A percentile compares a stretch with the other conserved stretches of the same genome.
Evolutionary conservation across 2,329 filamentous ascomycete species (phyloP).

Genomic region (Colletotrichum magnum): DNA sequence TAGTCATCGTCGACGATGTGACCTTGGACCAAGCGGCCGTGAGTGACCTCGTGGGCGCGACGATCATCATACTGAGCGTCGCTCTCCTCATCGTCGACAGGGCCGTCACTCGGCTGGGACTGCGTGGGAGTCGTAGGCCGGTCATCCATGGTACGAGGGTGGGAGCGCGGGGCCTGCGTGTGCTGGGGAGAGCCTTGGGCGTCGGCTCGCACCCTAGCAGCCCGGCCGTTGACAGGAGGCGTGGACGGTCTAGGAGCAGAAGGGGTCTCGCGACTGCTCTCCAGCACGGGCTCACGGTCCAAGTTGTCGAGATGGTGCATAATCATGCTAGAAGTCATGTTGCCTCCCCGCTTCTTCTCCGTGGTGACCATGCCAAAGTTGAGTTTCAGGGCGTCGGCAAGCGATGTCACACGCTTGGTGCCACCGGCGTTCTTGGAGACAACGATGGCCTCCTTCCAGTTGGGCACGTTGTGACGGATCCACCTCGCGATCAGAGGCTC

Average conservation of each 20-base stretch:
- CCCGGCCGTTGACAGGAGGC: conserved; percentile 28
- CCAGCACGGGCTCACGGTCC: conserved; percentile 61
- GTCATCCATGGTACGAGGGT: conserved; percentile 43
- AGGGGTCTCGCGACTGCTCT: conserved; percentile 48
- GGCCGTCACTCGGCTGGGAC: conserved; percentile 22
- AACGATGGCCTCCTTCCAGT: conserved; percentile 93
- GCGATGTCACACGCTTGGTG: conserved; percentile 95
- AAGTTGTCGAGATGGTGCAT: conserved; percentile 76
- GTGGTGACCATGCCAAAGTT: conserved; percentile 98
- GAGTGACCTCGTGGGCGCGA: conserved; percentile 89
- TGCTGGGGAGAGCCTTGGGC: conserved; percentile 39
- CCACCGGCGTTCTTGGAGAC: conserved; percentile 99
- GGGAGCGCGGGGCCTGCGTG: conserved; percentile 40
- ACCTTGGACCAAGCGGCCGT: conserved; percentile 90
- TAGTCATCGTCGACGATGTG: conserved; percentile 97
- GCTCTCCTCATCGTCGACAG: conserved; percentile 50
- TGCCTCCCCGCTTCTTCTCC: conserved; percentile 76
- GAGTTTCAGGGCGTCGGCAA: conserved; percentile 95
- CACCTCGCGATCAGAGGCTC: conserved; percentile 96
- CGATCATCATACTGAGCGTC: conserved; percentile 79
- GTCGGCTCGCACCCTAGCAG: conserved; percentile 33
- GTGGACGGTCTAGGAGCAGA: conserved; percentile 41
- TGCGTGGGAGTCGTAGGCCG: conserved; percentile 35
- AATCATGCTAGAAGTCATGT: conserved; percentile 85
- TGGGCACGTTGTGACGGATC: conserved; percentile 89